Base-by-base conservation (phyloP, 371 early-diverging fungal species). In the Mucor mucedo region DNA sequence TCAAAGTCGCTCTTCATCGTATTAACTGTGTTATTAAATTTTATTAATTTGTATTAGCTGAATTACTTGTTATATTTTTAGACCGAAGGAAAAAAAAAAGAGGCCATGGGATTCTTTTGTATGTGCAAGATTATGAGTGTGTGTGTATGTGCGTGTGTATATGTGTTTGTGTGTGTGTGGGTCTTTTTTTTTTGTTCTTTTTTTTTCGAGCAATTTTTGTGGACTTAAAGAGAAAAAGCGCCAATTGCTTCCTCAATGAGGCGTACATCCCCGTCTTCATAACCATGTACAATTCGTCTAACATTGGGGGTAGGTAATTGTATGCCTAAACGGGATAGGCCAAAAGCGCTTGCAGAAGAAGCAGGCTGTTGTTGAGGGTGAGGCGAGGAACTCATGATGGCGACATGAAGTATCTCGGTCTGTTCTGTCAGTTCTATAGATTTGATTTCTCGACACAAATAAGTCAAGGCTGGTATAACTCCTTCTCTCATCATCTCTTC, bases 221-320 rank as follows among this genome's bases (percentile, higher is more conserved):
- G 21, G 21, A 21, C 1, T 21, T 47, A 47, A 5, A 47, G 27
- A 21, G n/a, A 8, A 21, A 67, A 57, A 11, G 47, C 32, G n/a
- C 52, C 38, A n/a, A 79, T 71, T 8, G 79, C 79, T 52, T 73
- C 65, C 32, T 76, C 79, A 57, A 79, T 76, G 16, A 74, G 52
- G 48, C 79, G 74, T 4, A 79, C 71, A 44, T 79, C 79, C 4
- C 79, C 79, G 58, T 79, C 79, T 50, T 79, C 79, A 42, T 56
- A 60, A n/a, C 76, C 75, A 45, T 67, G 76, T 7, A 79, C 63
- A 13, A 79, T 67, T 1, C 76, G 55, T 58, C 67, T 56, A 27
- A 67, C 48, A 53, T 53, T 42, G 0, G 67, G 47, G 2, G 32
- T 30, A 14, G 56, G 41, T 41, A 67, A 27, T 8, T 47, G 32